phyloP scores from a whole-genome alignment of 768 basidiomycete genomes.

The Boletus vermiculosoides region DNA sequence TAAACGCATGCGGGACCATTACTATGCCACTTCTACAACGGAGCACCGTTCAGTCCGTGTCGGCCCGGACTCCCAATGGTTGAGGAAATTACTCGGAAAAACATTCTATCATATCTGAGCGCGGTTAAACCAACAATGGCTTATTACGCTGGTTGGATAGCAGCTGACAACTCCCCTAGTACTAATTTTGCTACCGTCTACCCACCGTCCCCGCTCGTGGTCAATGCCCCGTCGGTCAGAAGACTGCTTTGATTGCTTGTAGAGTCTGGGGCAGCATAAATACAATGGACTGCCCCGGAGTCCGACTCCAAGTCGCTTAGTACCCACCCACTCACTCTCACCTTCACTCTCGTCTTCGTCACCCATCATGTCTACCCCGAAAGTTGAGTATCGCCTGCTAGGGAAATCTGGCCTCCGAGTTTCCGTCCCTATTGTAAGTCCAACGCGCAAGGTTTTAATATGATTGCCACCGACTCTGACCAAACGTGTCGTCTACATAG shows the following conservation, averaged over 20 bases:
- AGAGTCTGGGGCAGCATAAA: not conserved
- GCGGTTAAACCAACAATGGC: not conserved
- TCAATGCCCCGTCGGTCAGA: not conserved
- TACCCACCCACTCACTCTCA: not conserved
- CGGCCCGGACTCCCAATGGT: not conserved
- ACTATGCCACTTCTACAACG: not conserved
- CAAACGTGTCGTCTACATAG: constrained; percentile 6
- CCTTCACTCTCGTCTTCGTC: not conserved
- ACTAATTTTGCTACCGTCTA: not conserved
- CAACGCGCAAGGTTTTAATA: not conserved
- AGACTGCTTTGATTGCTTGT: not conserved
- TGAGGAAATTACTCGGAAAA: not conserved
- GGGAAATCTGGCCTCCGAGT: constrained; percentile 31
- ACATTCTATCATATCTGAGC: not conserved
- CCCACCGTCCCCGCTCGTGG: not conserved
- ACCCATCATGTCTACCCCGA: constrained; percentile 4
- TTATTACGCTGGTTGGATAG: not conserved
- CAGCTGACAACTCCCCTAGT: not conserved
- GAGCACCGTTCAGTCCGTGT: not conserved
- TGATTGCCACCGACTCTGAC: not conserved
- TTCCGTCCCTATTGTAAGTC: constrained; percentile 36
- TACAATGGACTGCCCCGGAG: not conserved
- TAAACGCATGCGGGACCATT: no score
- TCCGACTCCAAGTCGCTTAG: not conserved
- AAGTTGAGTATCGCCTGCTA: constrained; percentile 25